Conservation (phyloP, 148 eudicot genomes). For the Agrostemma githago region DNA sequence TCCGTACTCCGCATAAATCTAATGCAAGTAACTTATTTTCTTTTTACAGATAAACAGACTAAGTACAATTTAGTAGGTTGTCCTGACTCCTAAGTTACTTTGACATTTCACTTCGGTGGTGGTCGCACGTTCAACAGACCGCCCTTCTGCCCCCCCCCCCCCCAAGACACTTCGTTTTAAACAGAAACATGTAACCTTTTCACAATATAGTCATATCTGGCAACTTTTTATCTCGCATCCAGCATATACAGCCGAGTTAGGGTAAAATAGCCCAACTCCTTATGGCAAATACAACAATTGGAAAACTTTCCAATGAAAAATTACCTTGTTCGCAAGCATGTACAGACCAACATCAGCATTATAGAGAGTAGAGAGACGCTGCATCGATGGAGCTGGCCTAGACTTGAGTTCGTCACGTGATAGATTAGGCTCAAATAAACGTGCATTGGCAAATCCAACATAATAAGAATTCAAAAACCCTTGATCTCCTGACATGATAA, state of each 20-base stretch:
- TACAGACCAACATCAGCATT: conserved; percentile 99
- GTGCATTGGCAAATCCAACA: conserved; percentile 82
- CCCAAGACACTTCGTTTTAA: too few relatives aligned
- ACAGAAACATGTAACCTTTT: too few relatives aligned
- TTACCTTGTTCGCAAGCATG: conserved; percentile 99
- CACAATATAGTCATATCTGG: too few relatives aligned
- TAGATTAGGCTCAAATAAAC: conserved; percentile 62
- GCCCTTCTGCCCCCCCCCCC: too few relatives aligned
- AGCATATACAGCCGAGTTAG: not conserved
- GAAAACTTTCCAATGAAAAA: conserved; percentile 8
- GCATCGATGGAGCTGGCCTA: conserved; percentile 69
- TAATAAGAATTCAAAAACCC: conserved; percentile 91
- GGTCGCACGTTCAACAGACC: not conserved
- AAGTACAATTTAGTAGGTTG: not conserved
- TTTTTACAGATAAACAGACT: not conserved
- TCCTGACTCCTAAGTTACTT: not conserved
- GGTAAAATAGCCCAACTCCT: not conserved
- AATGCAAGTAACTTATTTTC: not conserved
- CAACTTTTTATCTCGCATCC: too few relatives aligned
- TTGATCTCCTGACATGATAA: conserved; percentile 68
- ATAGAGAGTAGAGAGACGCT: conserved; percentile 90
- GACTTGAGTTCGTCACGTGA: conserved; percentile 50
- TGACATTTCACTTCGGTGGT: not conserved
- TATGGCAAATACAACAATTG: not conserved
- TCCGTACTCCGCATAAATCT: too few relatives aligned